Conservation (phyloP, 495 filamentous ascomycete species). For the Aspergillus ellipticus region DNA sequence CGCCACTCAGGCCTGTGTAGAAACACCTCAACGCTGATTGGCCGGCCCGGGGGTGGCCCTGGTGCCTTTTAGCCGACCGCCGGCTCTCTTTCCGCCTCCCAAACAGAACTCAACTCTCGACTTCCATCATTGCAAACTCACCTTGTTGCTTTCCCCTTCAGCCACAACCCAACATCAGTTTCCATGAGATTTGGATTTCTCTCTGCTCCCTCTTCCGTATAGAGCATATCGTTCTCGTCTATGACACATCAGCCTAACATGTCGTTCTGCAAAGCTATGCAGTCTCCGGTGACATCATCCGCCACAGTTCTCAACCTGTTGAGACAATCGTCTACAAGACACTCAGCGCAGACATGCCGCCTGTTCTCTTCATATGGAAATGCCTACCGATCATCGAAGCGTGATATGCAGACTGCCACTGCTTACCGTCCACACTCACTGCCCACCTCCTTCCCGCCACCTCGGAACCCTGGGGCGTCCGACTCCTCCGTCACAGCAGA, state of each 20-base stretch:
- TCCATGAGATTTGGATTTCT: conserved; percentile 5
- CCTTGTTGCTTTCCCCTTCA: conserved; percentile 12
- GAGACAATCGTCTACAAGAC: conserved; percentile 39
- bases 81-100: conserved; percentile 18
- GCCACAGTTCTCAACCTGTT: conserved; percentile 50
- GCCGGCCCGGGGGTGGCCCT: conserved; percentile 12
- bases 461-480: conserved; percentile 60
- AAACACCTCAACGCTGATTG: conserved; percentile 46
- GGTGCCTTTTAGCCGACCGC: conserved; percentile 19
- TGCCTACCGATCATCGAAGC: conserved; percentile 54
- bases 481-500: conserved; percentile 67
- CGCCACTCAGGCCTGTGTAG: conserved; percentile 34
- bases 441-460: conserved; percentile 57
- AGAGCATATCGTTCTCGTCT: conserved; percentile 2
- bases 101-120: conserved; percentile 16
- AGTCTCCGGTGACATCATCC: conserved; percentile 51
- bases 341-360: conserved; percentile 53
- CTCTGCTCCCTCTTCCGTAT: background rate
- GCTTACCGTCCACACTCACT: conserved; percentile 75
- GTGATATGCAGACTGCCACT: conserved; percentile 68
- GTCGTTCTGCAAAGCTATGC: conserved; percentile 33
- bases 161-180: conserved; percentile 1
- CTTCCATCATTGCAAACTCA: conserved; percentile 10
- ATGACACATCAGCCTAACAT: conserved; percentile 19
- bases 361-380: conserved; percentile 62